phyloP scores from a whole-genome alignment of 2,329 filamentous ascomycete species.

The Plenodomus tracheiphilus region DNA sequence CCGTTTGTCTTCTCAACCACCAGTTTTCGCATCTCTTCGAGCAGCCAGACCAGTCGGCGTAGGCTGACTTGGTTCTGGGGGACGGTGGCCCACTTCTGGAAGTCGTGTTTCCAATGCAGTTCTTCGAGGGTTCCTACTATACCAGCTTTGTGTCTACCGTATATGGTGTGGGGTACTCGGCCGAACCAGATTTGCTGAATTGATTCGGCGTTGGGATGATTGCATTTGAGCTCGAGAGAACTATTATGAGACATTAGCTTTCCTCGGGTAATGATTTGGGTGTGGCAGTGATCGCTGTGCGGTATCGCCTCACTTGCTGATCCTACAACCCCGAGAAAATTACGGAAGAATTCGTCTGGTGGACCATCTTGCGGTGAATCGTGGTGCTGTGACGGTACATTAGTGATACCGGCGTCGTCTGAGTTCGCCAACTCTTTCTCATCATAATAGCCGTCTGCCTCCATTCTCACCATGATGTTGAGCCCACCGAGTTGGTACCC shows the following conservation, averaged over 20 bases:
- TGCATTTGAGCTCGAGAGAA: too few species aligned
- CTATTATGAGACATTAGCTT: neutral
- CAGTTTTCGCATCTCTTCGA: neutral
- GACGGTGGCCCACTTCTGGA: too few species aligned
- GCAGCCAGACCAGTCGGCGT: neutral
- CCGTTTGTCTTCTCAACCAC: constrained; percentile 1
- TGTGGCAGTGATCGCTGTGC: neutral
- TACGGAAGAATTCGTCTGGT: constrained; percentile 1
- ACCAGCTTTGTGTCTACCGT: too few species aligned
- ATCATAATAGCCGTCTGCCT: constrained; percentile 2
- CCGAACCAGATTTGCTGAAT: too few species aligned
- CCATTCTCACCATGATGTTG: constrained; percentile 1
- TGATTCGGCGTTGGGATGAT: too few species aligned
- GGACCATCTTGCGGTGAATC: neutral
- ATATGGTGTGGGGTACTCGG: too few species aligned
- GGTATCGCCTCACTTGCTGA: neutral
- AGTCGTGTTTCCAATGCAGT: neutral
- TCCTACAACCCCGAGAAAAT: neutral
- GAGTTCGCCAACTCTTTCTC: neutral
- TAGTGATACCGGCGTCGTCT: too few species aligned
- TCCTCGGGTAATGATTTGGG: neutral
- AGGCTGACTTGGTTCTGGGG: neutral
- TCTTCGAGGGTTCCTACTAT: neutral
- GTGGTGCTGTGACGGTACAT: neutral
- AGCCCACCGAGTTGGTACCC: constrained; percentile 2